Base-by-base conservation (phyloP, 371 early-diverging fungal species). In the Circinella minor region DNA sequence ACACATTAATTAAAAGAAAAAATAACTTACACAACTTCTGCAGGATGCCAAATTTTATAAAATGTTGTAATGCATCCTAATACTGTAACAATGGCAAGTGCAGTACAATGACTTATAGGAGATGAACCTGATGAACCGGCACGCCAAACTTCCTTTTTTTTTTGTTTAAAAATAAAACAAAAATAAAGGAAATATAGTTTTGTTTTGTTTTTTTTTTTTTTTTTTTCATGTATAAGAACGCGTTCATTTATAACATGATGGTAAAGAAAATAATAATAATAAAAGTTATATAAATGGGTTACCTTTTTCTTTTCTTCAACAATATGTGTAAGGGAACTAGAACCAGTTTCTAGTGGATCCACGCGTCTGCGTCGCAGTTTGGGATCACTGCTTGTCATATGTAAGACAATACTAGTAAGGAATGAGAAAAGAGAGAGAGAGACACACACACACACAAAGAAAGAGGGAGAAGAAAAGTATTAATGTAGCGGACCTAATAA, bases 11-110 rank as follows among this genome's bases (percentile, higher is more conserved):
- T 4, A 14, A 49, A 14, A 15, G 49, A 49, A n/a, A 49, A 15
- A 39, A 3, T 36, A 36, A 71, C 88, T 73, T 83, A 88, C 85
- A 92, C 93, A 17, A 92, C 93, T 77, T 92, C 88, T 18, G 82
- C 76, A 0, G 94, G 94, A 51, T 86, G 77, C 69, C 80, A 73
- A 36, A 94, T 87, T 69, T 79, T 81, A 76, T 86, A 92, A 59
- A 78, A 75, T 3, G 76, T 69, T 10, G 64, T 64, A 47, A 71
- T 49, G 37, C 55, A 61, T 48, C 71, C 68, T 34, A 74, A 46
- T 17, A 71, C 14, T 55, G 69, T 59, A 55, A 76, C 65, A 46
- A 59, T 46, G 7, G 39, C 61, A n/a, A 70, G 59, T 36, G 65
- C 65, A 34, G 57, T 34, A 36, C 61, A 49, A 47, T 60, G 60